These are phyloP conservation scores for Myriosclerotinia duriaeana DNA, from an alignment of 2,329 filamentous ascomycete genomes.

Conservation along the genomic window DNA sequence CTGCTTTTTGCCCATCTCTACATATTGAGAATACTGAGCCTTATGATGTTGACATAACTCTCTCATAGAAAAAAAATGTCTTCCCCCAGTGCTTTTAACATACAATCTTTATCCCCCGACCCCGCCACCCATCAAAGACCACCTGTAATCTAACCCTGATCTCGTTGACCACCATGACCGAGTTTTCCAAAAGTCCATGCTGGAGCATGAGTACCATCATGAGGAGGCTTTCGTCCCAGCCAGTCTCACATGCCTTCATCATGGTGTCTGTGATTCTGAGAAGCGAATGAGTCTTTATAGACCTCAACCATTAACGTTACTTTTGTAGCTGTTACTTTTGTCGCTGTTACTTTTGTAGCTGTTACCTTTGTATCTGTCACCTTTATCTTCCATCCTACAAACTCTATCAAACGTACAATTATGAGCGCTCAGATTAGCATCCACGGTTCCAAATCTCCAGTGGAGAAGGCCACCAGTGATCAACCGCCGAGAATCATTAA, in stretches of 20 bases:
- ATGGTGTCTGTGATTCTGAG: neutral
- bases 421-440: too few species aligned
- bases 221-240: constrained; percentile 22
- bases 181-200: constrained; percentile 11
- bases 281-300: too few species aligned
- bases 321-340: too few species aligned
- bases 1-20: too few species aligned
- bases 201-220: constrained; percentile 19
- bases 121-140: neutral
- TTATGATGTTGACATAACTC: neutral
- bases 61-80: neutral
- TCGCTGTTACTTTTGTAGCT: too few species aligned
- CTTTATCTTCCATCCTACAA: too few species aligned
- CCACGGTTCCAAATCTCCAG: too few species aligned
- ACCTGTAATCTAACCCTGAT: neutral
- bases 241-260: constrained; percentile 14
- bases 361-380: too few species aligned
- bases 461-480: too few species aligned
- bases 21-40: neutral
- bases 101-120: neutral
- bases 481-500: too few species aligned
- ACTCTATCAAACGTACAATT: too few species aligned
- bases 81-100: neutral
- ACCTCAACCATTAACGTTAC: too few species aligned
- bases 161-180: constrained; percentile 12